phyloP scores from a whole-genome alignment of 805 yeast genomes.

The Metschnikowia arizonensis region DNA sequence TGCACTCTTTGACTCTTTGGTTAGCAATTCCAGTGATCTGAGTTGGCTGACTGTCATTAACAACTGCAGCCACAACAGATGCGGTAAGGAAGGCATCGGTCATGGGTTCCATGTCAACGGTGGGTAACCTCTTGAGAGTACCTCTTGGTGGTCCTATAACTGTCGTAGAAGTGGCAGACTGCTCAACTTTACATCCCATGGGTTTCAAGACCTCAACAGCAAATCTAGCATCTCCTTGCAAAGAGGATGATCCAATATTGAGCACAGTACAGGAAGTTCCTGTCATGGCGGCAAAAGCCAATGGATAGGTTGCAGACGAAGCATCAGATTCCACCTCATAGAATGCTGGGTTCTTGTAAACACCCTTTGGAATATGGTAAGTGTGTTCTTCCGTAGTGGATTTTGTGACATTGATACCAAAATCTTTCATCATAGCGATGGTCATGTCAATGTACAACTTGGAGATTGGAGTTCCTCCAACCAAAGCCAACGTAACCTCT shows the following conservation, averaged over 20 bases:
- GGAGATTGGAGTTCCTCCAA: constrained; percentile 96
- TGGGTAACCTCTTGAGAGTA: constrained; percentile 59
- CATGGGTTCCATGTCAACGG: constrained; percentile 98
- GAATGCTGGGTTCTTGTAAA: constrained; percentile 73
- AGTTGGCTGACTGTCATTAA: constrained; percentile 55
- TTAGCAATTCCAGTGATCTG: constrained; percentile 90
- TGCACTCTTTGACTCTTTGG: constrained; percentile 96
- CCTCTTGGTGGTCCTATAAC: constrained; percentile 85
- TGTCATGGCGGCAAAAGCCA: constrained; percentile 95
- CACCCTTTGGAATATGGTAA: constrained; percentile 84
- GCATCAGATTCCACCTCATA: constrained; percentile 96
- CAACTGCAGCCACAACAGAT: constrained; percentile 93
- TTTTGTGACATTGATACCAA: constrained; percentile 73
- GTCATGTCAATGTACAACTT: constrained; percentile 97
- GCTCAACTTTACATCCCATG: constrained; percentile 91
- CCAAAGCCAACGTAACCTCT: constrained; percentile 82
- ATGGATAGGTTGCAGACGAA: constrained; percentile 94
- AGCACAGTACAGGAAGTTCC: constrained; percentile 92
- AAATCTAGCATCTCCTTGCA: constrained; percentile 96
- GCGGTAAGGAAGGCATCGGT: constrained; percentile 98
- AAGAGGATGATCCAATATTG: constrained; percentile 83
- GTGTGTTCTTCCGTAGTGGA: constrained; percentile 74
- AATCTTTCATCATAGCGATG: constrained; percentile 86
- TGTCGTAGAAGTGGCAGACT: constrained; percentile 81
- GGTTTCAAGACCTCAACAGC: constrained; percentile 89